These are phyloP conservation scores for Eutypa lata DNA, from an alignment of 2,329 filamentous ascomycete species.

Conservation along the genomic window DNA sequence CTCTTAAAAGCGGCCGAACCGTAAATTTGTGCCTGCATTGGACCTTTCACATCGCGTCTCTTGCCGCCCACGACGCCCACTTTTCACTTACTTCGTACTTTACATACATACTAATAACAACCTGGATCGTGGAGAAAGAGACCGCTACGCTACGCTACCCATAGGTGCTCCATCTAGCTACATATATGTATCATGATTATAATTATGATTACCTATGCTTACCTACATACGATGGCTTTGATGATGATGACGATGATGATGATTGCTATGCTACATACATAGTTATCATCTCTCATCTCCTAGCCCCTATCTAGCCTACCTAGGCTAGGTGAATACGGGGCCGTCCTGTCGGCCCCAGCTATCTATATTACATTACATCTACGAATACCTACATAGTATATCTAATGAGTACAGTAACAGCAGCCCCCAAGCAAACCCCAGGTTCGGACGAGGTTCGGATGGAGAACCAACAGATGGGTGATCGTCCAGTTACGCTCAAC, in stretches of 20 bases:
- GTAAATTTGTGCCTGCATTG: conserved; percentile 28
- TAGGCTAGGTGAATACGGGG: not conserved
- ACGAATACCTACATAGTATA: not conserved
- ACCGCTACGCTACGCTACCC: not conserved
- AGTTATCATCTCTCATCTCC: not conserved
- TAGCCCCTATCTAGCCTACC: not conserved
- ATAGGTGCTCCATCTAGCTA: not conserved
- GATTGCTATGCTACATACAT: not conserved
- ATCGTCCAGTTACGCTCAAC: not conserved
- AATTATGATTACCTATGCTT: too few relatives aligned
- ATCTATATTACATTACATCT: not conserved
- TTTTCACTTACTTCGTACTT: conserved; percentile 21
- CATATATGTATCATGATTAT: not conserved
- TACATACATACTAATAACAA: conserved; percentile 15
- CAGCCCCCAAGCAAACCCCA: not conserved
- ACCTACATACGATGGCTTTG: not conserved
- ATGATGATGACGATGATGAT: not conserved
- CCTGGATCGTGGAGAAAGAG: not conserved
- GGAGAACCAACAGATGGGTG: not conserved
- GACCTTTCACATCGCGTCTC: conserved; percentile 40
- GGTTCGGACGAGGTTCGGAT: not conserved
- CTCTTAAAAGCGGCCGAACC: conserved; percentile 24
- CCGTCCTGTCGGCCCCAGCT: not conserved
- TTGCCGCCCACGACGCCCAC: conserved; percentile 36
- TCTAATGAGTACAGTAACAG: not conserved